Conservation (phyloP, 208 protist genomes). For the Phytomonas francai region DNA sequence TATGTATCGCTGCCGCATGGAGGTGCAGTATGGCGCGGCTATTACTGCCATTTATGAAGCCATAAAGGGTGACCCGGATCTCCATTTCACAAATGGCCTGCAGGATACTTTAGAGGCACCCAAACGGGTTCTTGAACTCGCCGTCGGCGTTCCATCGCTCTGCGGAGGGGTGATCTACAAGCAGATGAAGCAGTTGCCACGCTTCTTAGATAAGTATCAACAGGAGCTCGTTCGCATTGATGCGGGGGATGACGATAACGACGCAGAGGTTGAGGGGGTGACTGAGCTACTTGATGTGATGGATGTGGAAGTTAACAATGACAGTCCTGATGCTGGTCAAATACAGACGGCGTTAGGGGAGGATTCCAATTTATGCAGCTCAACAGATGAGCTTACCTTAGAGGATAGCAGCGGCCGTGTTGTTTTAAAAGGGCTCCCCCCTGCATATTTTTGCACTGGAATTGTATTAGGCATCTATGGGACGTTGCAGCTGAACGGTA, state of each 20-base stretch:
- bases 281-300: neutral
- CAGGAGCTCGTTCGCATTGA: slow-evolving; percentile 78
- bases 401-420: slow-evolving; percentile 82
- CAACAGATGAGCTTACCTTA: slow-evolving; percentile 60
- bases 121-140: slow-evolving; percentile 59
- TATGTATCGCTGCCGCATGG: slow-evolving; percentile 74
- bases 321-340: slow-evolving; percentile 11
- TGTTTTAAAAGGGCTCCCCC: slow-evolving; percentile 39
- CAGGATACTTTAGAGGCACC: neutral
- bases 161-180: slow-evolving; percentile 85
- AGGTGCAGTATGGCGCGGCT: slow-evolving; percentile 31
- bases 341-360: slow-evolving; percentile 22
- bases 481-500: slow-evolving; percentile 49
- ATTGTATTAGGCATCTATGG: slow-evolving; percentile 71
- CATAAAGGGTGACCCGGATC: neutral
- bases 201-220: slow-evolving; percentile 85
- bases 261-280: slow-evolving; percentile 18
- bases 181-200: slow-evolving; percentile 80
- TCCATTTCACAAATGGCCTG: neutral
- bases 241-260: slow-evolving; percentile 67
- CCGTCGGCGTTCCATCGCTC: slow-evolving; percentile 36
- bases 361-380: slow-evolving; percentile 41
- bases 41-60: slow-evolving; percentile 24
- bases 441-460: slow-evolving; percentile 65
- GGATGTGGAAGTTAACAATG: slow-evolving; percentile 14